These are phyloP conservation scores for Wickerhamiella spandovensis DNA, from an alignment of 805 yeast genomes.

Conservation along the genomic window DNA sequence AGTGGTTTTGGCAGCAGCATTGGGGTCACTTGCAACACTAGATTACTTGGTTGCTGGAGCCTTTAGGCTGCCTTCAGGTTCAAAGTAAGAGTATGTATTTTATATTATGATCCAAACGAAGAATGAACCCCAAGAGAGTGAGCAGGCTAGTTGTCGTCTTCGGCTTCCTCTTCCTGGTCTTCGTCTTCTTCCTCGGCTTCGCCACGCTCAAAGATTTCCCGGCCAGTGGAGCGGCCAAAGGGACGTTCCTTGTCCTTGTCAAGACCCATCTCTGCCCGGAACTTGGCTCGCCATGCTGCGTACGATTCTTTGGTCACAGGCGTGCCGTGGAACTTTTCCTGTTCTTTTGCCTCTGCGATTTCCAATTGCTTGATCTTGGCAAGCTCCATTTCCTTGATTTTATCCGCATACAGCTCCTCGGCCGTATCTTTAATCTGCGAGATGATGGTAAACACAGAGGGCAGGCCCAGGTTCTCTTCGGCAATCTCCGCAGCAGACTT, in stretches of 20 bases:
- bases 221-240: conserved; percentile 70
- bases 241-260: conserved; percentile 45
- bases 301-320: conserved; percentile 73
- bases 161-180: conserved; percentile 27
- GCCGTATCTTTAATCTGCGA: conserved; percentile 71
- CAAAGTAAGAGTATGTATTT: too few relatives aligned
- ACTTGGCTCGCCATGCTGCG: conserved; percentile 53
- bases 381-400: conserved; percentile 40
- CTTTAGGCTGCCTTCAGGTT: too few relatives aligned
- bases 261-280: conserved; percentile 59
- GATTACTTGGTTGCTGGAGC: too few relatives aligned
- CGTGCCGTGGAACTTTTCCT: conserved; percentile 82
- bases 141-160: too few relatives aligned
- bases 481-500: conserved; percentile 30
- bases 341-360: conserved; percentile 67
- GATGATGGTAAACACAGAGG: conserved; percentile 72
- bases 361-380: conserved; percentile 44
- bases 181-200: conserved; percentile 60
- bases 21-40: too few relatives aligned
- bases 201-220: conserved; percentile 82
- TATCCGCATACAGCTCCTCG: conserved; percentile 51
- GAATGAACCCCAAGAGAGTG: too few relatives aligned
- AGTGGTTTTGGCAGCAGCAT: too few relatives aligned
- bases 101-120: not conserved
- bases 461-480: conserved; percentile 74